Base-by-base conservation (phyloP, 176 grass and related monocot genomes). In the Melocanna baccifera region DNA sequence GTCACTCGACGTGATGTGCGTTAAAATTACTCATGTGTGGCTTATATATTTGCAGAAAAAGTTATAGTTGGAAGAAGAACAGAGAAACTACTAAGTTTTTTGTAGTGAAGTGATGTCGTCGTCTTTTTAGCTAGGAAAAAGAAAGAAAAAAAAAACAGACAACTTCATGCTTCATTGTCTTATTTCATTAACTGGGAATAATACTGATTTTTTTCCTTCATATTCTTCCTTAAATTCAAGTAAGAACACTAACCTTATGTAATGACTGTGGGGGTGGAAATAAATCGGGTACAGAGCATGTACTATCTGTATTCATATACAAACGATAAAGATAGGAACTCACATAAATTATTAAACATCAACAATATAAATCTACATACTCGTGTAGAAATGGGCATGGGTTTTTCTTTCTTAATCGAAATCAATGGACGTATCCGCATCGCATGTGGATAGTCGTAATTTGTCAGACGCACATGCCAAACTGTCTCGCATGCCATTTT, bases 351-450 rank as follows among this genome's bases (percentile, higher is more conserved):
- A 82, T 61, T 23, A 26, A 51, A 80, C 45, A 39, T 4, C 62
- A 41, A 76, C 34, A 63, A 42, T 14, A 55, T 18, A 12, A 16
- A 20, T 56, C 32, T 41, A 1, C 3, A 65, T n/a, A 18, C 48
- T 69, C 63, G 25, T 68, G 62, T 3, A 18, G 59, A 75, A 22
- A 55, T 66, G 9, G 9, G 8, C 20, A 84, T 61, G 50, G 22
- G 29, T 59, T 79, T 80, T 59, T 7, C 63, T 85, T 80, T 41
- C 4, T 67, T 56, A 84, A 46, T 74, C 0, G 30, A 66, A 58
- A 81, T 57, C 1, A 12, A 58, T 8, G 69, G 81, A 50, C 41
- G 9, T 82, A 42, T 61, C 46, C 22, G 55, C 41, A 25, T 36
- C 36, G 6, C 65, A 77, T 62, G 59, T 72, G 78, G 65, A 56